Evolutionary conservation across 306 rosid genomes (phyloP), one percentile per base, ranked within the genome.

Genomic region (Trifolium dubium): DNA sequence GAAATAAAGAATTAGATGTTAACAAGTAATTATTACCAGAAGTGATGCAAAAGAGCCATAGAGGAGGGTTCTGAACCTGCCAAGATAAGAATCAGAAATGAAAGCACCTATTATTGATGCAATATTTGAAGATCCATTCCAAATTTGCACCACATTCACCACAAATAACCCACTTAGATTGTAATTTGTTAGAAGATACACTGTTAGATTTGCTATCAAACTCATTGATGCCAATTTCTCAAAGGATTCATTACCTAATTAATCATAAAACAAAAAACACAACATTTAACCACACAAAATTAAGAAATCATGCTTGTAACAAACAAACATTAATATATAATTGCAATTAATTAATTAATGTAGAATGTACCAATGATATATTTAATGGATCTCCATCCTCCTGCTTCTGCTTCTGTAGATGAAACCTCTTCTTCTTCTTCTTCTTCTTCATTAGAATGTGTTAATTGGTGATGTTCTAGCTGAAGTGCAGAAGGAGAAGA

Each of bases 171-270:
- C 87, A 73, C 84, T 80, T 46, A 93, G 10, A 73, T 93, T 89
- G 81, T 90, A 89, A 28, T 81, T 68, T 0, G 83, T 79, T 3
- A 72, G 72, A 69, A 87, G 53, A 69, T 93, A 91, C 78, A 89
- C 70, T 46, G 89, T 78, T 13, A 89, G 74, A 67, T 93, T 93
- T 1, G 90, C 65, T 47, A 88, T 76, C 85, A 93, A 83, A 78
- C 97, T 90, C 97, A 93, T 93, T 2, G 97, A 88, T 31, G 97
- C 90, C 87, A 93, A 62, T 82, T 93, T 93, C 89, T 93, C 98
- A 49, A 93, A 91, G 10, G 96, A 83, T 72, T 93, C 96, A 2
- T 89, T 93, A 5, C 86, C 97, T 50, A 23, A 55, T 23, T 5
- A 13, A 49, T 9, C 9, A n/a, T n/a, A 75, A 78, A 41, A 17